Percentiles rank a stretch among this genome's conserved stretches.
Evolutionary conservation across 2,329 filamentous ascomycete genomes (phyloP).

Genomic region (Akanthomyces lecanii): DNA sequence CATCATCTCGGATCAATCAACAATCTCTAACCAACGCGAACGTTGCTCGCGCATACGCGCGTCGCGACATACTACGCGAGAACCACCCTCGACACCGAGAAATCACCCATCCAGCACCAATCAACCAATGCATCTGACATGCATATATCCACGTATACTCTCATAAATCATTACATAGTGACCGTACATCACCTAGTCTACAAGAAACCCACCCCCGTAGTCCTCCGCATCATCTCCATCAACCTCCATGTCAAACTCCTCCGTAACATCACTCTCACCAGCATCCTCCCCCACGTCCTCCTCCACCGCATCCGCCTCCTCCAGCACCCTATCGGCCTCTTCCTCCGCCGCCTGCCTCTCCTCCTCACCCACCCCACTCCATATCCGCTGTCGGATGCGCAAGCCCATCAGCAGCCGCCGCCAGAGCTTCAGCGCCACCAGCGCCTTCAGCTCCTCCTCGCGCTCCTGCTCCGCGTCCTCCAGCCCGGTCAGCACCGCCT

Average conservation of each 20-base stretch:
- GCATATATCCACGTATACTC: neutral
- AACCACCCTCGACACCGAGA: neutral
- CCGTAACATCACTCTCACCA: slow-evolving; percentile 38
- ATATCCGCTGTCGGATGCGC: slow-evolving; percentile 70
- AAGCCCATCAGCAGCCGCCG: slow-evolving; percentile 70
- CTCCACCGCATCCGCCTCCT: slow-evolving; percentile 26
- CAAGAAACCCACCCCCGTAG: slow-evolving; percentile 45
- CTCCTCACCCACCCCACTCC: slow-evolving; percentile 49
- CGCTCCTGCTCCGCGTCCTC: slow-evolving; percentile 60
- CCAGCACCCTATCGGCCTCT: slow-evolving; percentile 24
- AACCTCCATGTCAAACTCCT: slow-evolving; percentile 40
- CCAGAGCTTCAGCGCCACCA: slow-evolving; percentile 65
- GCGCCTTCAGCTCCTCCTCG: slow-evolving; percentile 66
- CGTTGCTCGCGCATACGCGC: neutral
- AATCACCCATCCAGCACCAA: neutral
- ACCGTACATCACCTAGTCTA: slow-evolving; percentile 27
- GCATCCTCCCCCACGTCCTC: slow-evolving; percentile 33
- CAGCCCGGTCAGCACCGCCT: slow-evolving; percentile 64
- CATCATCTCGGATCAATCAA: too few species aligned
- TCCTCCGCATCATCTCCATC: slow-evolving; percentile 34
- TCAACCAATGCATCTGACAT: neutral
- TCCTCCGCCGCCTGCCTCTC: slow-evolving; percentile 39
- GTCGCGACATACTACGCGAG: neutral
- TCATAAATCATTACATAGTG: neutral
- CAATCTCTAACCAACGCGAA: neutral